Evolutionary conservation across 2,329 filamentous ascomycete species (phyloP).

Genomic region (Elsinoe arachidis): DNA sequence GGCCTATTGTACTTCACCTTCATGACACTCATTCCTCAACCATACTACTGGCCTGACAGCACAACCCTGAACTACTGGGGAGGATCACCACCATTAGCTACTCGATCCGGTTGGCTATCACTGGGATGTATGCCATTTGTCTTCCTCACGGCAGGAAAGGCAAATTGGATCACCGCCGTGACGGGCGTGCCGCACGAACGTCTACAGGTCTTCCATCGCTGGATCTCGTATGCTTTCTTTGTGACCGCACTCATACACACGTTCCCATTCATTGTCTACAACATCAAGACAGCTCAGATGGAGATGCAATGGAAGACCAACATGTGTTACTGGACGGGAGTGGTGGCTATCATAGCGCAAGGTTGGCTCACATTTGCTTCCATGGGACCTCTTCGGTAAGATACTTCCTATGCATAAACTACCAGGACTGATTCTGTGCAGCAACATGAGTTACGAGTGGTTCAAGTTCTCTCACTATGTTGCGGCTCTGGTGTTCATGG

Average conservation of each 20-base stretch:
- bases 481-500: constrained; percentile 54
- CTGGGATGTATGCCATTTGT: constrained; percentile 92
- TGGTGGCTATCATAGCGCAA: constrained; percentile 49
- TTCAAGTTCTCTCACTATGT: constrained; percentile 61
- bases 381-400: constrained; percentile 59
- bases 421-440: constrained; percentile 53
- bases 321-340: constrained; percentile 33
- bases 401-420: constrained; percentile 39
- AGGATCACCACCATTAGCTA: constrained; percentile 79
- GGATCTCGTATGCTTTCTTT: constrained; percentile 79
- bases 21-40: constrained; percentile 32
- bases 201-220: constrained; percentile 85
- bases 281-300: constrained; percentile 48
- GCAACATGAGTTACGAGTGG: constrained; percentile 57
- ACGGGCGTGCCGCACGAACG: constrained; percentile 89
- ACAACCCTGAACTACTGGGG: constrained; percentile 35
- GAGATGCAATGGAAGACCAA: constrained; percentile 46
- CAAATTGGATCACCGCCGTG: constrained; percentile 72
- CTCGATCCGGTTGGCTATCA: constrained; percentile 83
- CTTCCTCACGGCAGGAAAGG: constrained; percentile 81
- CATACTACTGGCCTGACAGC: constrained; percentile 48
- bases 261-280: constrained; percentile 82
- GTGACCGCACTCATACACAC: constrained; percentile 79
- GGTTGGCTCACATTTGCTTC: constrained; percentile 54
- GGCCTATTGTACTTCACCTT: constrained; percentile 38